Base-by-base conservation (phyloP, 371 early-diverging fungal genomes). In the Rhizopus delemar region DNA sequence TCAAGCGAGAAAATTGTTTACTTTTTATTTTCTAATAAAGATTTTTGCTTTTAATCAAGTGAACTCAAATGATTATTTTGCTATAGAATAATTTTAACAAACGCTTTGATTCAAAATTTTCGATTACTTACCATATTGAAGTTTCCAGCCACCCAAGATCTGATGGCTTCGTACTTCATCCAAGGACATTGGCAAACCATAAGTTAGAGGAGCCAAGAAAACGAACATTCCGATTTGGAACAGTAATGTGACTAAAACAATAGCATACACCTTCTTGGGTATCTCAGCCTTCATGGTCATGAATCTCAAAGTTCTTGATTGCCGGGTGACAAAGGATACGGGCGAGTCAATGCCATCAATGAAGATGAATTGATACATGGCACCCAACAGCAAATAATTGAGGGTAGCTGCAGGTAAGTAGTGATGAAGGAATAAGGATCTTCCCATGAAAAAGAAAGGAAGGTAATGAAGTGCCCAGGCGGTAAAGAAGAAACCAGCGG, bases 371-470 rank as follows among this genome's bases (percentile, higher is more conserved):
- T 89, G 86, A 66, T 83, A 90, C 16, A 86, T 75, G 5, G 80
- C 81, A 8, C 84, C 91, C 29, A 88, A 46, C 6, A 91, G 63
- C 65, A 95, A 82, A 70, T 95, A 93, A 46, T 86, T 83, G 68
- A 91, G 82, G 36, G 91, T 82, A 2, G 91, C 83, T 8, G 94
- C 91, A 1, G 98, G 98, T 34, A 98, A 77, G 70, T 99, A 99
- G 75, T 99, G 99, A 78, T 98, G 99, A 53, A 98, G 75, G 77
- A 98, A 99, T 13, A 98, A 79, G 33, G 92, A 88, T 49, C 99
- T 89, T 12, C 95, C 97, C 93, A 97, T 93, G 51, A 92, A 60
- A 78, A 95, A 97, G 83, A 98, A 99, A 3, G 99, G 99, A 13
- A 95, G 41, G 68, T 93, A 98, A 72, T 99, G 99, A 34, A 94